Evolutionary conservation across 2,329 filamentous ascomycete genomes (phyloP).

Genomic region (Epichloe amarillans): DNA sequence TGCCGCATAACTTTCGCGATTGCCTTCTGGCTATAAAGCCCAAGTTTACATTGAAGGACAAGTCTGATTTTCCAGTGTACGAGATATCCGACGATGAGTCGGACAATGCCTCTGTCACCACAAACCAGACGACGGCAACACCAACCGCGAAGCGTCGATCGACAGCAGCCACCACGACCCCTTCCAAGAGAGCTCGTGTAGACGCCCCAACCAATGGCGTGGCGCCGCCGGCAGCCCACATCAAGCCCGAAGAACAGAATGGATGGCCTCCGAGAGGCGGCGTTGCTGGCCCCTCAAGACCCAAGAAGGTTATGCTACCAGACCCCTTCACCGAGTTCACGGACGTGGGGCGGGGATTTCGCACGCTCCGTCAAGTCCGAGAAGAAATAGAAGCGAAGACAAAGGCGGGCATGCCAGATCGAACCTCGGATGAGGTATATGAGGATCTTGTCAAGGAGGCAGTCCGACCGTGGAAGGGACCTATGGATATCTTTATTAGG

Average conservation of each 20-base stretch:
- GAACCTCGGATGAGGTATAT: constrained; percentile 47
- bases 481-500: constrained; percentile 35
- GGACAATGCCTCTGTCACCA: constrained; percentile 15
- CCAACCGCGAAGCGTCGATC: constrained; percentile 18
- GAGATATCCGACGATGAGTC: constrained; percentile 28
- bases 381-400: constrained; percentile 40
- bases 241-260: constrained; percentile 28
- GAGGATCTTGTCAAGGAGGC: constrained; percentile 43
- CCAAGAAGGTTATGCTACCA: constrained; percentile 11
- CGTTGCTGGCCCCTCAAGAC: constrained; percentile 1
- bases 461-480: constrained; percentile 43
- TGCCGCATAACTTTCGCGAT: constrained; percentile 38
- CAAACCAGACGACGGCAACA: constrained; percentile 10
- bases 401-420: constrained; percentile 42
- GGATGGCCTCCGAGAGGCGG: constrained; percentile 2
- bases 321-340: constrained; percentile 27
- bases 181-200: constrained; percentile 20
- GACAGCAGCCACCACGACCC: constrained; percentile 16
- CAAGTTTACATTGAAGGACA: constrained; percentile 28
- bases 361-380: constrained; percentile 38
- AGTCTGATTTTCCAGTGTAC: constrained; percentile 20
- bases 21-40: constrained; percentile 34
- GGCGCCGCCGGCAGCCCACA: constrained; percentile 4
- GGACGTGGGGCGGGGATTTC: constrained; percentile 26
- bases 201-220: constrained; percentile 8